Evolutionary conservation across 2,329 filamentous ascomycete species (phyloP), one percentile per base, ranked within the genome.

Genomic region (Fusarium sp.): DNA sequence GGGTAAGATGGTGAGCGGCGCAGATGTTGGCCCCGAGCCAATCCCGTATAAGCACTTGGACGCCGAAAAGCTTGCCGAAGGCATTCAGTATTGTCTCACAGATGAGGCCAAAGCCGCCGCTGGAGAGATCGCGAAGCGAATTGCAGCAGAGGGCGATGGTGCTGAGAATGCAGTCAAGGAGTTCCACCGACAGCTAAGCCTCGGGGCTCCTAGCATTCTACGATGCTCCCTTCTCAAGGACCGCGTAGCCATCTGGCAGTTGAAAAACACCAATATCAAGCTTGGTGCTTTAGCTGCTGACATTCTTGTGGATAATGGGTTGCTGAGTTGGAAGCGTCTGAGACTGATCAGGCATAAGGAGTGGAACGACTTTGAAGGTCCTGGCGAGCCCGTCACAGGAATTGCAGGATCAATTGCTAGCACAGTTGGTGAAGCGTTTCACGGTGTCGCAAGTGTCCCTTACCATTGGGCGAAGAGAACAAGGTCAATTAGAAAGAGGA

Each of bases 361-460:
- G 70, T 93, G 90, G 89, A 92, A 92, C 68, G 90, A 93, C 71
- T 93, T 92, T 71, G 89, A 91, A 68, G 91, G 91, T 0, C 90
- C 90, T 0, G 90, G 90, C 1, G 91, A 93, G 73, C 91, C 91
- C 0, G 80, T 93, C 14, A 91, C 90, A 0, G 91, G 90, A 4
- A 80, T 86, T 6, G 86, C 87, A 33, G 86, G 87, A 13, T 89
- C 89, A 0, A 70, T 92, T 6, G 82, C 86, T n/a, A 82, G 83
- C 4, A 87, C 86, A 0, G 74, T 90, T 4, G 84, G 85, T 2
- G 84, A 87, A 35, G 82, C 89, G 2, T 86, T 89, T 25, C 81
- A 83, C n/a, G 90, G 90, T 0, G 79, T 92, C 17, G 88, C 86
- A 1, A 84, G 87, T 50, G 86, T 92, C 5, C 91, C 91, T 0